Evolutionary conservation across 2,329 filamentous ascomycete species (phyloP), one percentile per base, ranked within the genome.

Genomic region (Helotiales sp.): DNA sequence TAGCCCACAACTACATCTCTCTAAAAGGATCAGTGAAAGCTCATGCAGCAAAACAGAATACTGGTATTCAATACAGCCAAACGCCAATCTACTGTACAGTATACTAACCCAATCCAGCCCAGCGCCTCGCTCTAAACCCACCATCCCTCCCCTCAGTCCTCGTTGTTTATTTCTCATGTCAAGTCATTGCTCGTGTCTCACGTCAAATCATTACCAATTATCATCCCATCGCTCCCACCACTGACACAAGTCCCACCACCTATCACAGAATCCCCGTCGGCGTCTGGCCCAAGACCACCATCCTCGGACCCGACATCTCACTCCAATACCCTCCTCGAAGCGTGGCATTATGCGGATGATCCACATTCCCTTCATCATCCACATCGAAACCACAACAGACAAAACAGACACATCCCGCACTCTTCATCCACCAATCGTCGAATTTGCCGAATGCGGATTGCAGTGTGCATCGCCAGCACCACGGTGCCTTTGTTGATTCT

Each of bases 381-480:
- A 71, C 49, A 59, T 72, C 69, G 50, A 69, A 60, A 10, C 72
- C 74, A 69, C 74, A 76, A 47, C 74, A 76, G 22, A 72, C 52
- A 61, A 73, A 71, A 34, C 71, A 75, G 3, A 73, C 1, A 55
- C 70, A 70, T 20, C 73, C 60, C 1, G 64, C 61, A 20, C 61
- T 66, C 7, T 61, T 57, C 11, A 65, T 43, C 64, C 71, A 73
- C 67, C 68, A 73, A 47, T 67, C 24, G 61, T 76, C 64, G 43
- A 73, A 32, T 63, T 73, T 66, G 49, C 72, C 60, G 52, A 70
- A 26, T 22, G 69, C 63, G 30, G 75, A 59, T 24, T 71, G 58
- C 20, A 74, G 2, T 7, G 58, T 66, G 37, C 75, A 75, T 65
- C 71, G 75, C 74, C 75, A 76, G 55, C 74, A 75, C 37, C 50